Conservation (phyloP, 305 asterid genomes). For the Fraxinus dipetala region DNA sequence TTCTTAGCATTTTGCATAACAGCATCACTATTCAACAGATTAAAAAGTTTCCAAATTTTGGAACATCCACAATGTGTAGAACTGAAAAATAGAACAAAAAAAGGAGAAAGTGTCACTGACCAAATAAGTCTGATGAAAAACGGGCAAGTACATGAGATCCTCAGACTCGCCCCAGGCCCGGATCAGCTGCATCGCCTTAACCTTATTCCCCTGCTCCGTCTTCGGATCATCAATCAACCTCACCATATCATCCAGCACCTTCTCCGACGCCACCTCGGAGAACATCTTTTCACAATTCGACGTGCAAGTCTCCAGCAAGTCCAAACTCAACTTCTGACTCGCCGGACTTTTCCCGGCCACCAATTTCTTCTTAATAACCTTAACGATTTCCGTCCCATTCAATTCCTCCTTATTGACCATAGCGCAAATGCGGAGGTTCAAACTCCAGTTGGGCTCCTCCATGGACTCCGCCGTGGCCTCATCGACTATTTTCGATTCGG, state of each 20-base stretch:
- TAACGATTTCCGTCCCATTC: conserved; percentile 70
- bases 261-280: conserved; percentile 92
- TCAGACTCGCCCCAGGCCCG: conserved; percentile 90
- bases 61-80: background rate
- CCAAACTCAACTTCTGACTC: conserved; percentile 57
- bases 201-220: conserved; percentile 62
- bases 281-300: conserved; percentile 90
- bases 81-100: background rate
- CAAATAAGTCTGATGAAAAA: conserved; percentile 75
- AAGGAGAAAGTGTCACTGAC: conserved; percentile 30
- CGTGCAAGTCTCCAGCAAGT: conserved; percentile 77
- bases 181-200: conserved; percentile 78
- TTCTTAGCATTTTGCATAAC: background rate
- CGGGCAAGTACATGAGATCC: conserved; percentile 85
- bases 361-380: conserved; percentile 73
- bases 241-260: conserved; percentile 83
- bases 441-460: conserved; percentile 78
- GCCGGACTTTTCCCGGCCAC: conserved; percentile 42
- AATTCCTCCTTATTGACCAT: conserved; percentile 66
- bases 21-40: background rate
- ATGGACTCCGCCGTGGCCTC: conserved; percentile 76
- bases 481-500: conserved; percentile 78
- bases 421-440: conserved; percentile 84
- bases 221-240: conserved; percentile 69
- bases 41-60: background rate